These are phyloP conservation scores for Scheffersomyces illinoinensis DNA, from an alignment of 1,139 yeast genomes.

Conservation along the genomic window DNA sequence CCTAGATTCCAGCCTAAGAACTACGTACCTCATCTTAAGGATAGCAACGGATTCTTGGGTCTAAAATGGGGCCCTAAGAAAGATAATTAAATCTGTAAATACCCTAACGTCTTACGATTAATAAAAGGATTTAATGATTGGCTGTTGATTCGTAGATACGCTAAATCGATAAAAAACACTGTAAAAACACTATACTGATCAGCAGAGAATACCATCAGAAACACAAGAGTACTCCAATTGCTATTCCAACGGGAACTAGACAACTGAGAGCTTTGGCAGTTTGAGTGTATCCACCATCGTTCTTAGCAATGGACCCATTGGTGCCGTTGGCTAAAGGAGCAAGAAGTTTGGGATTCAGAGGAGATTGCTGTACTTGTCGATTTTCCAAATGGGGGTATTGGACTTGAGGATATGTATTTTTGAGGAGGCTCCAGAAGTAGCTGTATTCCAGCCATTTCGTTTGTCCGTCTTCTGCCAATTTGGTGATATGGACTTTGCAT, in stretches of 20 bases:
- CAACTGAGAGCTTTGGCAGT: not conserved
- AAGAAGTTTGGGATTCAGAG: not conserved
- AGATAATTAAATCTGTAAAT: conserved; percentile 26
- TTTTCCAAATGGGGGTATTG: not conserved
- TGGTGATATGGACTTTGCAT: not conserved
- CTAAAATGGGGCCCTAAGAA: conserved; percentile 84
- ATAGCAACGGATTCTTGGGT: conserved; percentile 66
- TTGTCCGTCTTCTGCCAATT: not conserved
- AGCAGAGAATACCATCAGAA: not conserved
- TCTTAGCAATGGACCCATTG: not conserved
- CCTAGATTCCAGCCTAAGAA: conserved; percentile 50
- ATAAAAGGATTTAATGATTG: not conserved
- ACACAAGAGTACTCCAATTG: not conserved
- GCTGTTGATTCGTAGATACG: not conserved
- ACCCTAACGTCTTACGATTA: not conserved
- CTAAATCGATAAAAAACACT: not conserved
- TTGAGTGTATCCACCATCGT: not conserved
- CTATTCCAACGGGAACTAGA: not conserved
- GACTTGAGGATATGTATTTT: not conserved
- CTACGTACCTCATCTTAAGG: conserved; percentile 32
- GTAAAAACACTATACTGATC: not conserved
- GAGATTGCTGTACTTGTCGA: not conserved
- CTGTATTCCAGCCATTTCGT: not conserved
- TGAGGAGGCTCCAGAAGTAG: not conserved
- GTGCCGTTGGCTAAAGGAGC: not conserved